Percentiles rank a stretch among this genome's conserved stretches.
phyloP scores from a whole-genome alignment of 2,329 filamentous ascomycete genomes.

The Phoma sp. region DNA sequence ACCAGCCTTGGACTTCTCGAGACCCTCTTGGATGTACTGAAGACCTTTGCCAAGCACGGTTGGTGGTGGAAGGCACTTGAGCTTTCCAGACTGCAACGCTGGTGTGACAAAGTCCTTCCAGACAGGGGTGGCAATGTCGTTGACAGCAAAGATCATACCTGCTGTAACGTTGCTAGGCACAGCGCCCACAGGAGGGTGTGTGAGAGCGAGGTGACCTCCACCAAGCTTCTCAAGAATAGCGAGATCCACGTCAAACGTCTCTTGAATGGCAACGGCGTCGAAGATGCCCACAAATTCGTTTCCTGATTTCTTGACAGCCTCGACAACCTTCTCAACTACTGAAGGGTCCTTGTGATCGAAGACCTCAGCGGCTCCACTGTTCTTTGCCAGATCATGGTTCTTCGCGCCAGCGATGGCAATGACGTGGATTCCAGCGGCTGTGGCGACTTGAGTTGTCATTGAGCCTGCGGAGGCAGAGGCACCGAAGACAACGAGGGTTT shows the following conservation, averaged over 20 bases:
- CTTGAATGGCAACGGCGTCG: slow-evolving; percentile 40
- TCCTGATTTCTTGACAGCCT: slow-evolving; percentile 40
- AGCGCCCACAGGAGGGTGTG: slow-evolving; percentile 43
- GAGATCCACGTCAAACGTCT: slow-evolving; percentile 26
- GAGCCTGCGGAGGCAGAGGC: slow-evolving; percentile 51
- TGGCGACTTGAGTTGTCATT: slow-evolving; percentile 50
- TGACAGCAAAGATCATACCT: slow-evolving; percentile 35
- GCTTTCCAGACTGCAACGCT: too few species aligned
- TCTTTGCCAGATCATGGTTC: slow-evolving; percentile 28
- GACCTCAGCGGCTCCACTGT: slow-evolving; percentile 31
- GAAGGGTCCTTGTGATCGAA: slow-evolving; percentile 35
- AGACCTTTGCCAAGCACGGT: too few species aligned
- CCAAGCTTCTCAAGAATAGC: slow-evolving; percentile 35
- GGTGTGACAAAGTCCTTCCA: slow-evolving; percentile 31
- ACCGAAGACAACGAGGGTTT: slow-evolving; percentile 56
- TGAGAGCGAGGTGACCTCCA: slow-evolving; percentile 45
- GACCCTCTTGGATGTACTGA: too few species aligned
- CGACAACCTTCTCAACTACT: slow-evolving; percentile 46
- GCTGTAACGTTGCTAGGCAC: slow-evolving; percentile 41
- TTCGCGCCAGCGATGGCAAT: slow-evolving; percentile 43
- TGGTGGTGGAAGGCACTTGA: too few species aligned
- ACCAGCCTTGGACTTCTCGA: too few species aligned
- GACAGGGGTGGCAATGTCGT: slow-evolving; percentile 33
- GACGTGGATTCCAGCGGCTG: slow-evolving; percentile 48
- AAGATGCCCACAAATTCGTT: slow-evolving; percentile 50